Percentiles rank a stretch among this genome's conserved stretches.
These are phyloP conservation scores for Solanum corneliomulleri DNA, from an alignment of 257 asterid genomes.

Conservation along the genomic window DNA sequence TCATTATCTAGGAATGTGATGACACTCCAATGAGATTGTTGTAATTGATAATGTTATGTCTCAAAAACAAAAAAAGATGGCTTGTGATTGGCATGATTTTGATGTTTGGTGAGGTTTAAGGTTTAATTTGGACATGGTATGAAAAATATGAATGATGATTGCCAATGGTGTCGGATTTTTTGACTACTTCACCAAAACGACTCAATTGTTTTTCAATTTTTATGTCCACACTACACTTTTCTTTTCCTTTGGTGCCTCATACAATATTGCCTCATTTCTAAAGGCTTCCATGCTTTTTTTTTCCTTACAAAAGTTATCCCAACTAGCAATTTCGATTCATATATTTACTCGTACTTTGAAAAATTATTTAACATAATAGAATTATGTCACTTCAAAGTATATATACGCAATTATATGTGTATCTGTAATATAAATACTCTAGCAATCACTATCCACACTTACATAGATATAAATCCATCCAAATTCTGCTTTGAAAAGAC, in stretches of 20 bases:
- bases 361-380: background rate
- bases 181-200: background rate
- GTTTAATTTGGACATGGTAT: background rate
- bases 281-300: background rate
- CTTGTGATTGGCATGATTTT: background rate
- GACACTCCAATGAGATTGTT: background rate
- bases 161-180: background rate
- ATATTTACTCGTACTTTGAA: background rate
- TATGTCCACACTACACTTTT: background rate
- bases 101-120: background rate
- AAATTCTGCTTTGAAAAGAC: no score
- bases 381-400: background rate
- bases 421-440: no score
- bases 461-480: no score
- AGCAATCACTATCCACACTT: no score
- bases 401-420: background rate
- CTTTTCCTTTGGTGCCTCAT: background rate
- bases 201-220: background rate
- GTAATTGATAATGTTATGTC: background rate
- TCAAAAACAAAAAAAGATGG: background rate
- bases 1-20: background rate
- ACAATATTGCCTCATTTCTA: background rate
- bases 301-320: no score
- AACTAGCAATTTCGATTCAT: background rate
- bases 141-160: background rate